Base-by-base conservation (phyloP, 345 rosid genomes). In the Populus pruinosa region DNA sequence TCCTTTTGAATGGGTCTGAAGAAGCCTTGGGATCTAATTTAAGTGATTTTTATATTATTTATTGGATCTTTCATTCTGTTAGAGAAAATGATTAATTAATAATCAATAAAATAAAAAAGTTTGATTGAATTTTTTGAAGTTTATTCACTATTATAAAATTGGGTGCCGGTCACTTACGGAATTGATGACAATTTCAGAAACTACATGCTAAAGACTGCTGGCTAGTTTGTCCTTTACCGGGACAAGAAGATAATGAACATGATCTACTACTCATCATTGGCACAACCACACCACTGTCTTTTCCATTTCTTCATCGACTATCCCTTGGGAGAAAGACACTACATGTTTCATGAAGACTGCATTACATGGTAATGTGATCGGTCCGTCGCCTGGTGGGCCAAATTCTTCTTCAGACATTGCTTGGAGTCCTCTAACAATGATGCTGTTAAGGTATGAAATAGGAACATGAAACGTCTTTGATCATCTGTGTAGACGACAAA, bases 361-460 rank as follows among this genome's bases (percentile, higher is more conserved):
- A 56, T 84, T 84, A 69, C 86, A 83, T 13, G 86, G 84, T 41
- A 86, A 63, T 2, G 71, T 84, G 70, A 88, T 77, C 18, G 80
- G 85, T 3, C 83, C 80, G 3, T 71, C 21, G 14, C 76, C 67
- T 0, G 86, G 81, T 5, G 75, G 63, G 31, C 85, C 91, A 31
- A 75, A 78, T 71, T 84, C 87, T 38, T 88, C 85, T 69, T 82
- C 84, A n/a, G 85, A 82, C 62, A 78, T 38, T 9, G 1, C 50
- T 66, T 83, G 70, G 27, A 86, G 81, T 73, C 82, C 74, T 20
- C 70, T 44, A 11, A 75, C 74, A 66, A 86, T 59, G 12, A 0
- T 33, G 35, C 35, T 33, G 35, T 33, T 33, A 33, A 88, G 80
- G 67, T 76, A 72, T 63, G 38, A 47, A 38, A 86, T 72, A 1